Evolutionary conservation across 306 rosid genomes (phyloP).

Genomic region (Heteromeles arbutifolia): DNA sequence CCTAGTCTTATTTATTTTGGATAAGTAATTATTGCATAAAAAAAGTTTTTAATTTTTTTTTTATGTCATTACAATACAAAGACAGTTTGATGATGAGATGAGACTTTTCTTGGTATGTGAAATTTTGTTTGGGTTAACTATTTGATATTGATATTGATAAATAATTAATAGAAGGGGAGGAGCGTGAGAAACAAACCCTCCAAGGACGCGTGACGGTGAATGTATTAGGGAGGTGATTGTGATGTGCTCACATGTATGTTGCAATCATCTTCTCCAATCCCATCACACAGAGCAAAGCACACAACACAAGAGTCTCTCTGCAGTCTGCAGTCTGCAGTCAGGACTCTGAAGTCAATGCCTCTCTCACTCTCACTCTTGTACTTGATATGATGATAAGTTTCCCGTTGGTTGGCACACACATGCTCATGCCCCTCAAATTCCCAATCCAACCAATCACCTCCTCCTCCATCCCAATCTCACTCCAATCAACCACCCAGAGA

Average conservation of each 20-base stretch:
- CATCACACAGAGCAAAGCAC: constrained; percentile 20
- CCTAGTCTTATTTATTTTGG: too few relatives aligned
- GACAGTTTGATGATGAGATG: neutral
- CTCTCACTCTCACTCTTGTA: neutral
- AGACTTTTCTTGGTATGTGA: neutral
- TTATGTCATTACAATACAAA: too few relatives aligned
- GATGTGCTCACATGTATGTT: constrained; percentile 17
- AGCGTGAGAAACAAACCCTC: neutral
- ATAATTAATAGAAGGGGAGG: neutral
- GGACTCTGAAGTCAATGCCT: constrained; percentile 58
- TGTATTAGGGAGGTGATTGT: neutral
- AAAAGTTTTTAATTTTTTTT: too few relatives aligned
- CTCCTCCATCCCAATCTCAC: neutral
- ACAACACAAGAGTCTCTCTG: constrained; percentile 17
- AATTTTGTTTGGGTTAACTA: neutral
- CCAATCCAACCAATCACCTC: constrained; percentile 29
- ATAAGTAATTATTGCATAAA: too few relatives aligned
- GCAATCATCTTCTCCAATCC: constrained; percentile 32
- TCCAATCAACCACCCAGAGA: neutral
- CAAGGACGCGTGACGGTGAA: neutral
- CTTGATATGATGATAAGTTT: constrained; percentile 7
- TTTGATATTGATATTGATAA: too few relatives aligned
- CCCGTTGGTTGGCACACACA: constrained; percentile 28
- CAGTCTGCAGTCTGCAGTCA: neutral
- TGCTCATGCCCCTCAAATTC: constrained; percentile 24